Base-by-base conservation (phyloP, 495 filamentous ascomycete genomes). In the Bombardia bombarda region DNA sequence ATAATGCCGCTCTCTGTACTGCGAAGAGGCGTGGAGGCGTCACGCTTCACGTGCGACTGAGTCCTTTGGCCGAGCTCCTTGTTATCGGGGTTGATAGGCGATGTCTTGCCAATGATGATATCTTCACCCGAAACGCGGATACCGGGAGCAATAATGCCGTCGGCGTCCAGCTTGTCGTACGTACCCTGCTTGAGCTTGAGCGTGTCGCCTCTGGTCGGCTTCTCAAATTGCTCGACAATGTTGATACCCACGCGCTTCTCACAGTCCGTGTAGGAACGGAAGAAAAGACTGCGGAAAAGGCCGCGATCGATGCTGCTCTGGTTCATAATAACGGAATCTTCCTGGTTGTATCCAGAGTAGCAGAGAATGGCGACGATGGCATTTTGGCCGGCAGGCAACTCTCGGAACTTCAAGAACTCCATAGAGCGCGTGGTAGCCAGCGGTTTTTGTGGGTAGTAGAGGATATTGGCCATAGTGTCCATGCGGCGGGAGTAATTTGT, bases 291-390 rank as follows among this genome's bases (percentile, higher is more conserved):
- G 58, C 92, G 82, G 84, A 97, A 97, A 8, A 99, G 71, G 25
- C 92, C 92, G 46, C 92, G 84, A 55, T 99, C 92, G 53, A 97
- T 97, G 52, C 87, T 92, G 68, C 87, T 93, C 65, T 99, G 93
- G 66, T 96, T 99, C 93, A 99, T 96, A 52, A 99, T 93, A 40
- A 99, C 92, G 18, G 92, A 97, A 78, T 99, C 92, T 86, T 99
- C 92, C 63, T 97, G 93, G 61, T 99, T 97, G 74, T 97, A 99
- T n/a, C 92, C 92, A 13, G 88, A 95, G 66, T 97, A 99, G 61
- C 84, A 89, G 34, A 86, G 77, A 70, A 99, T 97, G 26, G 93
- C 92, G 10, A 99, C 92, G 53, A 99, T 97, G 17, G 92, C 92
- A 53, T 99, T 99, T 65, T 99, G 92, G 6, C 92, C 92, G 20